phyloP scores from a whole-genome alignment of 148 eudicot genomes.

The Cornus florida region DNA sequence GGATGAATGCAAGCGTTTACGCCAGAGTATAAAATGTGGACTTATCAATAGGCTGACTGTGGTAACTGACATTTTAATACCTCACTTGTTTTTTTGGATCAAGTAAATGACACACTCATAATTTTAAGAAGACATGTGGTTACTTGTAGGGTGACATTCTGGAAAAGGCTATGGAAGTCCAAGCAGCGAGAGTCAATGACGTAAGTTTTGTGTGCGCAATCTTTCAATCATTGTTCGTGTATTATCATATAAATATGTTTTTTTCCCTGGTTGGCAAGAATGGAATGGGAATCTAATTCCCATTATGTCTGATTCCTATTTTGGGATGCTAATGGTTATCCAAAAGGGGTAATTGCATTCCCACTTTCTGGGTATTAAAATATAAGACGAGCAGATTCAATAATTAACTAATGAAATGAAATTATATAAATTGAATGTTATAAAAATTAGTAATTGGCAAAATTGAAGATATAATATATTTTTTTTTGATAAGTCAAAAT shows the following conservation, averaged over 20 bases:
- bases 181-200: conserved; percentile 79
- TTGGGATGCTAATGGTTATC: neutral
- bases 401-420: too few relatives aligned
- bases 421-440: too few relatives aligned
- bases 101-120: neutral
- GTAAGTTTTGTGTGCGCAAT: conserved; percentile 47
- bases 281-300: neutral
- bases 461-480: too few relatives aligned
- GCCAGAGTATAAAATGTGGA: conserved; percentile 98
- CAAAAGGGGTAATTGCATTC: too few relatives aligned
- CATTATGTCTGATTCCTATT: neutral
- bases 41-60: conserved; percentile 76
- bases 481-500: too few relatives aligned
- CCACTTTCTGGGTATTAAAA: too few relatives aligned
- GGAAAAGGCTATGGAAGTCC: conserved; percentile 84
- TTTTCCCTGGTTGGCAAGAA: neutral
- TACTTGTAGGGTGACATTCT: conserved; percentile 78
- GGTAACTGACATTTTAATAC: conserved; percentile 44
- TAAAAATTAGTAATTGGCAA: too few relatives aligned
- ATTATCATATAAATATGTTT: neutral
- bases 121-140: conserved; percentile 11
- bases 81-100: neutral
- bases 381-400: too few relatives aligned
- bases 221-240: neutral
- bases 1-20: conserved; percentile 98